These are phyloP conservation scores for Alternaria viburni DNA, from an alignment of 2,329 filamentous ascomycete genomes.

Conservation along the genomic window DNA sequence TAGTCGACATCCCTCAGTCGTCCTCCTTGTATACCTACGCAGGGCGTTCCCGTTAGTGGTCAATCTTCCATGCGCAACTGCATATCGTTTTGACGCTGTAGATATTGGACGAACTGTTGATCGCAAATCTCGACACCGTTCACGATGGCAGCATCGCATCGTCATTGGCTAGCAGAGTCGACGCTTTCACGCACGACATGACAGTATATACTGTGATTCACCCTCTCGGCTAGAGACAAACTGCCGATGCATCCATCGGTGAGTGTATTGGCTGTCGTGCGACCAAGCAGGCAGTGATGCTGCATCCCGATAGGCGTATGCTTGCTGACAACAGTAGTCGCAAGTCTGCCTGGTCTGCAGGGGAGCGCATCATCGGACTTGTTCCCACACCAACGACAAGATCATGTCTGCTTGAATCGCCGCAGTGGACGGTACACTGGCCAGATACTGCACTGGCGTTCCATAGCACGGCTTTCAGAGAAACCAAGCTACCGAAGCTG, in stretches of 20 bases:
- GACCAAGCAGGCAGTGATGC: slow-evolving; percentile 9
- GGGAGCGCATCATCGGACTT: slow-evolving; percentile 20
- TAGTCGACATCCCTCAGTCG: background rate
- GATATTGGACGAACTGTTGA: background rate
- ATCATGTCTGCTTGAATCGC: slow-evolving; percentile 15
- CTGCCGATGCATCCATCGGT: slow-evolving; percentile 5
- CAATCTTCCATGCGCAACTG: background rate
- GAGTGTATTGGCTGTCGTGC: slow-evolving; percentile 13
- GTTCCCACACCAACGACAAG: slow-evolving; percentile 6
- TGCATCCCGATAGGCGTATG: slow-evolving; percentile 9
- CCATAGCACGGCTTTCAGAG: background rate
- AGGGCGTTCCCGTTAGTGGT: background rate
- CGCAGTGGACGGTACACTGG: background rate
- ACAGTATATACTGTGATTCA: background rate
- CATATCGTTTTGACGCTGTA: background rate
- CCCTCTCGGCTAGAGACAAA: slow-evolving; percentile 7
- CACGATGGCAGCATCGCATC: background rate
- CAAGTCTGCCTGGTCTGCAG: background rate
- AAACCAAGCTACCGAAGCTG: background rate
- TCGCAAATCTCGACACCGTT: background rate
- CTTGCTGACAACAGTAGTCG: slow-evolving; percentile 5
- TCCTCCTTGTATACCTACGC: background rate
- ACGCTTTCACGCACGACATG: background rate
- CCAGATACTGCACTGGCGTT: background rate
- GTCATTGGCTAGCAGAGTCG: background rate